Evolutionary conservation across 805 yeast genomes (phyloP), one percentile per base, ranked within the genome.

Genomic region (Candida silvatica): DNA sequence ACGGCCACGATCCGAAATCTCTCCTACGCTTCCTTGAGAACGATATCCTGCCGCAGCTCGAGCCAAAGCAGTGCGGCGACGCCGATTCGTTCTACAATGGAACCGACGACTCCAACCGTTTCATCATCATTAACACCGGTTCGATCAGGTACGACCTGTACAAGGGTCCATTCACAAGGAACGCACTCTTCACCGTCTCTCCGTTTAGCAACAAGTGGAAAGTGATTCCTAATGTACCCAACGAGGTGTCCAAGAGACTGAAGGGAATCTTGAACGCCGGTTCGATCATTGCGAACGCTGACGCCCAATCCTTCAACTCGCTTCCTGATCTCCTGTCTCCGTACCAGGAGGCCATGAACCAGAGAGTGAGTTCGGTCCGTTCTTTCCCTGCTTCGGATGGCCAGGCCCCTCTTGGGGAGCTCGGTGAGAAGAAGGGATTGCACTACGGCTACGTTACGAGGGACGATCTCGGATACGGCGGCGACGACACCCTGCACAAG

Each of bases 191-290:
- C 51, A 83, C 81, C 29, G 83, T 90, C 1, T 77, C 94, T 0
- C 97, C 97, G 0, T 88, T 86, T 58, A 66, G 73, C 35, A 86
- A 87, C 49, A 68, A 68, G 27, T 90, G 97, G 97, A 71, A 66
- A 22, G 74, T 69, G 33, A 54, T 88, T 11, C 61, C 67, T 1
- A 61, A 67, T 5, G 54, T 88, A 2, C 84, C 92, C 0, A 63
- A 66, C 36, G 40, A 56, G 2, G 49, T 77, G 4, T 95, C 94
- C 0, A 40, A 61, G 6, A 52, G 60, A 38, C 59, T 87, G 0
- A 66, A 75, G 6, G 60, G 62, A 0, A 62, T 66, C 25, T 62
- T 88, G 40, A 88, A 88, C 50, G 59, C 66, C 15, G 67, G 67
- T 4, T 65, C 62, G 5, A 76, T 71, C 45, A 51, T 55, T 20